Percentiles rank a stretch among this genome's conserved stretches.
Conservation (phyloP, 805 yeast species). For the Candida peoriensis region DNA sequence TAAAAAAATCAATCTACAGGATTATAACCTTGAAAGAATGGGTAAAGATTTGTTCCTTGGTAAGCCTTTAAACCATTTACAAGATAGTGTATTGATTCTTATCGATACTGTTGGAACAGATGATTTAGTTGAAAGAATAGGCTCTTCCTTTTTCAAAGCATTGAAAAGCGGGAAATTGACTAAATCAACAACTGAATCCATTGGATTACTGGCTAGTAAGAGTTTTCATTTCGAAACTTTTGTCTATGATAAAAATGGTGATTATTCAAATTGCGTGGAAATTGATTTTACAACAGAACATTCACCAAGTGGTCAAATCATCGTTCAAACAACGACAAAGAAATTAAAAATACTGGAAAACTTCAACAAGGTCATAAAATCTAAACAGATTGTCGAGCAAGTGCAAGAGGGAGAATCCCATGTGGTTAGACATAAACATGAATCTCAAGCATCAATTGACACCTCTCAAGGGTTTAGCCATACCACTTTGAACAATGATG, state of each 20-base stretch:
- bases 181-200: neutral
- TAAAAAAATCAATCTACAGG: neutral
- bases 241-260: constrained; percentile 6
- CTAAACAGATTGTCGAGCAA: no score
- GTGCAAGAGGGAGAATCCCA: no score
- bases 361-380: no score
- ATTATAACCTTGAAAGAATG: constrained; percentile 1
- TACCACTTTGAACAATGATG: no score
- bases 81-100: neutral
- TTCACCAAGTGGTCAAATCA: no score
- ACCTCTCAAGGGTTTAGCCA: no score
- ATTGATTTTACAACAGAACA: no score
- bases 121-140: constrained; percentile 1
- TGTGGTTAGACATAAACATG: no score
- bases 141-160: neutral
- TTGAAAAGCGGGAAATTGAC: neutral
- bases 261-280: constrained; percentile 1
- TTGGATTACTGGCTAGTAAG: neutral
- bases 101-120: neutral
- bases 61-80: neutral
- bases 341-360: no score
- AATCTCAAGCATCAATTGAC: no score
- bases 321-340: no score
- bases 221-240: constrained; percentile 2
- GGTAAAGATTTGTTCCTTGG: constrained; percentile 3